Evolutionary conservation across 495 filamentous ascomycete species (phyloP).

Genomic region (Chaetomium tenue): DNA sequence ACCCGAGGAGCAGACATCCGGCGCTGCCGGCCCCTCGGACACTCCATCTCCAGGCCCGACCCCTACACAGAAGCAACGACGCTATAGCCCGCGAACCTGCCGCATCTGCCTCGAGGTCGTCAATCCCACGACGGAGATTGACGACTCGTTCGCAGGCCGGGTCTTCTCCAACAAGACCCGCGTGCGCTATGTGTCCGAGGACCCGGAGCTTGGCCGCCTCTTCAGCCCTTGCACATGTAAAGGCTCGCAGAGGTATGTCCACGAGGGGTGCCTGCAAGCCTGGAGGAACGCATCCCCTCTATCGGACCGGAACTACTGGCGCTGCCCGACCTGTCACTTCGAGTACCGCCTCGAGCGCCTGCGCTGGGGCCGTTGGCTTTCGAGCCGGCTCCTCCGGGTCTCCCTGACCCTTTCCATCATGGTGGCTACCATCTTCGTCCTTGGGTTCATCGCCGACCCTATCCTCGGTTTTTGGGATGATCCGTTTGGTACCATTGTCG

Average conservation of each 20-base stretch:
- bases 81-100: conserved; percentile 71
- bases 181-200: conserved; percentile 72
- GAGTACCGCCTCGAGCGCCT: conserved; percentile 78
- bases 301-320: conserved; percentile 71
- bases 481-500: conserved; percentile 53
- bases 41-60: conserved; percentile 28
- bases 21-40: conserved; percentile 7
- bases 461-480: conserved; percentile 87
- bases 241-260: conserved; percentile 88
- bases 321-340: conserved; percentile 87
- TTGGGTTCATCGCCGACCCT: conserved; percentile 90
- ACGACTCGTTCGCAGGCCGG: conserved; percentile 57
- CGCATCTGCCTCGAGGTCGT: conserved; percentile 91
- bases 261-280: conserved; percentile 84
- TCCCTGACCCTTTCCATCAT: conserved; percentile 68
- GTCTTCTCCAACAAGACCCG: conserved; percentile 61
- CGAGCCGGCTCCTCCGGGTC: conserved; percentile 63
- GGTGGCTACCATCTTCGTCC: conserved; percentile 65
- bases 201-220: conserved; percentile 74
- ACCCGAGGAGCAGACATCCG: conserved; percentile 4
- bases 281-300: conserved; percentile 77
- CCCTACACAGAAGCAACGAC: conserved; percentile 37
- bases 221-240: conserved; percentile 91
- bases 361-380: conserved; percentile 69
- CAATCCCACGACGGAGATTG: conserved; percentile 68